Evolutionary conservation across 441 rosid species (phyloP).

Genomic region (Mallotus japonicus): DNA sequence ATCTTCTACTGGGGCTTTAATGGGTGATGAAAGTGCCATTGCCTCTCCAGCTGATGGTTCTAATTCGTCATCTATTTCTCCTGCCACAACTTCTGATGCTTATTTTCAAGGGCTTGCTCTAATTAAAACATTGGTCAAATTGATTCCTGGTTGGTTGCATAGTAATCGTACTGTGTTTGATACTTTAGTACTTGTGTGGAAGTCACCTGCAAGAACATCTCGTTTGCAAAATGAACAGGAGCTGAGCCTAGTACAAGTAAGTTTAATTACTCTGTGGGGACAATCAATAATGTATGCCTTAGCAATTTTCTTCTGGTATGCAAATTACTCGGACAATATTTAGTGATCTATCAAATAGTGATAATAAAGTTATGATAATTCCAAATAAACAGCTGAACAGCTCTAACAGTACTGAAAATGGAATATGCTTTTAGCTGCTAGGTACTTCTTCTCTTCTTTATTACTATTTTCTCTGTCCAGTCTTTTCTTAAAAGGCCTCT

Average conservation of each 20-base stretch:
- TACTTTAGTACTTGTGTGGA: slow-evolving; percentile 84
- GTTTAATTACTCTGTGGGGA: slow-evolving; percentile 25
- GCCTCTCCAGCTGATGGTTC: slow-evolving; percentile 50
- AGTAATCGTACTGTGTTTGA: slow-evolving; percentile 82
- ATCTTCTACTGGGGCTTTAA: slow-evolving; percentile 54
- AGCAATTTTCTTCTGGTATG: neutral
- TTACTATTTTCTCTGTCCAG: neutral
- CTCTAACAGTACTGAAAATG: neutral
- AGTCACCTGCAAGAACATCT: slow-evolving; percentile 81
- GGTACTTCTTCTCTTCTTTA: neutral
- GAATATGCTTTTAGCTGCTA: neutral
- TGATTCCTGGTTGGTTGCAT: slow-evolving; percentile 94
- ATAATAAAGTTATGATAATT: neutral
- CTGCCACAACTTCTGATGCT: slow-evolving; percentile 58
- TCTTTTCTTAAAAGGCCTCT: too few relatives aligned
- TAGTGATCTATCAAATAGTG: neutral
- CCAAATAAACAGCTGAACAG: neutral
- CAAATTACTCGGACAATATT: neutral
- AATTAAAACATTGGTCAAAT: slow-evolving; percentile 80
- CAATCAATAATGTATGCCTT: neutral
- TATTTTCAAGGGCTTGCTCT: slow-evolving; percentile 97
- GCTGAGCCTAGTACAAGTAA: slow-evolving; percentile 90
- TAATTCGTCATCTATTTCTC: slow-evolving; percentile 40
- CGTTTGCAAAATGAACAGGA: slow-evolving; percentile 93
- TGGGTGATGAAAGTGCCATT: slow-evolving; percentile 57